Conservation (phyloP, 1,139 yeast genomes). For the Blastobotrys buckinghamii region DNA sequence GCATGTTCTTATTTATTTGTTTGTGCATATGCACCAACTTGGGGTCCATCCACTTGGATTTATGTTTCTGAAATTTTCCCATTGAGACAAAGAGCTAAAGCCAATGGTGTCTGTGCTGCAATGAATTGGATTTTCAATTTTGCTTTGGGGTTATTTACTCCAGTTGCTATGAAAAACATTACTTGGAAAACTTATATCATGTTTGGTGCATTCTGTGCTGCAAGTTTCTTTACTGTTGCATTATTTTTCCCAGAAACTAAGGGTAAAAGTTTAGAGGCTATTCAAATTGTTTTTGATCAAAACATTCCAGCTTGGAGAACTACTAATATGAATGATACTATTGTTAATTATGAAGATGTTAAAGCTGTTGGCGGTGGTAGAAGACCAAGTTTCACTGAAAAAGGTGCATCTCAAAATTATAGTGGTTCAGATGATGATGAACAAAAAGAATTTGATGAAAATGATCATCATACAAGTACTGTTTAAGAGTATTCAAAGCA, state of each 20-base stretch:
- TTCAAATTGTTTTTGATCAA: conserved; percentile 47
- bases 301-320: conserved; percentile 18
- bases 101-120: conserved; percentile 51
- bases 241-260: conserved; percentile 67
- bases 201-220: conserved; percentile 52
- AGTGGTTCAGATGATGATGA: neutral
- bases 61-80: conserved; percentile 55
- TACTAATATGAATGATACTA: conserved; percentile 29
- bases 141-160: conserved; percentile 47
- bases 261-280: conserved; percentile 69
- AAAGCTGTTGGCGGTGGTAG: conserved; percentile 27
- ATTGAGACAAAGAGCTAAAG: conserved; percentile 49
- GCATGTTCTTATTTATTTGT: conserved; percentile 57
- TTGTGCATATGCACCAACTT: conserved; percentile 61
- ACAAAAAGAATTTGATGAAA: too few relatives aligned
- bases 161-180: conserved; percentile 50
- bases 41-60: conserved; percentile 60
- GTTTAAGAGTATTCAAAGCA: too few relatives aligned
- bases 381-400: conserved; percentile 7
- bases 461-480: too few relatives aligned
- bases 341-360: conserved; percentile 25
- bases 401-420: neutral
- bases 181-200: conserved; percentile 53
- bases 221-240: conserved; percentile 51
- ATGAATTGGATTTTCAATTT: conserved; percentile 62